Evolutionary conservation across 257 asterid genomes (phyloP).

Genomic region (Nicotiana sylvestris): DNA sequence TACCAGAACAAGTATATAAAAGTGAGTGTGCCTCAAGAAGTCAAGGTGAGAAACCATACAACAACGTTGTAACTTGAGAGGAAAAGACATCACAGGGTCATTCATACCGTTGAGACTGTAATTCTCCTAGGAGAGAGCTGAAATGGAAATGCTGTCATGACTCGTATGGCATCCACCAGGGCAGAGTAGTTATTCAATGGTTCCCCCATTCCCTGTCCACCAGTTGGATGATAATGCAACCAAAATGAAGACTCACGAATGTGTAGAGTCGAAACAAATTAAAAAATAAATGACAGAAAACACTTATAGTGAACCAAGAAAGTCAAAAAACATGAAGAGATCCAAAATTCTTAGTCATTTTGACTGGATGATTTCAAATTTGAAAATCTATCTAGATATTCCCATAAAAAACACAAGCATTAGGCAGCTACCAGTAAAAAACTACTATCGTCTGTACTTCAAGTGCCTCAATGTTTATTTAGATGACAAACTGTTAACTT

Average conservation of each 20-base stretch:
- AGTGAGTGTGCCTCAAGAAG: not conserved
- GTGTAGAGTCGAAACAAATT: not conserved
- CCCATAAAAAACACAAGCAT: not conserved
- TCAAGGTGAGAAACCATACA: not conserved
- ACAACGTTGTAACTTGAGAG: not conserved
- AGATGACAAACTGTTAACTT: not conserved
- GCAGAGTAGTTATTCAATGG: slow-evolving; percentile 79
- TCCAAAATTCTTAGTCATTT: not conserved
- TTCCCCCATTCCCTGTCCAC: slow-evolving; percentile 91
- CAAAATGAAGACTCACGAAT: not conserved
- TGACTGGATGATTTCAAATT: not conserved
- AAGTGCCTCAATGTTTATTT: not conserved
- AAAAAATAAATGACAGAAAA: not conserved
- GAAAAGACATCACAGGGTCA: not conserved
- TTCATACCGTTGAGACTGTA: slow-evolving; percentile 80
- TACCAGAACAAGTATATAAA: not conserved
- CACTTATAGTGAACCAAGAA: not conserved
- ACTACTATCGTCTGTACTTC: not conserved
- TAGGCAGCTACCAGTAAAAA: not conserved
- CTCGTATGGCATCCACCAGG: slow-evolving; percentile 77
- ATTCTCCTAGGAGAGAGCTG: slow-evolving; percentile 79
- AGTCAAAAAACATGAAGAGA: not conserved
- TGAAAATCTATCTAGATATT: not conserved
- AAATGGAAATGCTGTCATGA: slow-evolving; percentile 81
- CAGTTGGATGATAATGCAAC: slow-evolving; percentile 13